phyloP scores from a whole-genome alignment of 306 rosid species.

The Trifolium dubium region DNA sequence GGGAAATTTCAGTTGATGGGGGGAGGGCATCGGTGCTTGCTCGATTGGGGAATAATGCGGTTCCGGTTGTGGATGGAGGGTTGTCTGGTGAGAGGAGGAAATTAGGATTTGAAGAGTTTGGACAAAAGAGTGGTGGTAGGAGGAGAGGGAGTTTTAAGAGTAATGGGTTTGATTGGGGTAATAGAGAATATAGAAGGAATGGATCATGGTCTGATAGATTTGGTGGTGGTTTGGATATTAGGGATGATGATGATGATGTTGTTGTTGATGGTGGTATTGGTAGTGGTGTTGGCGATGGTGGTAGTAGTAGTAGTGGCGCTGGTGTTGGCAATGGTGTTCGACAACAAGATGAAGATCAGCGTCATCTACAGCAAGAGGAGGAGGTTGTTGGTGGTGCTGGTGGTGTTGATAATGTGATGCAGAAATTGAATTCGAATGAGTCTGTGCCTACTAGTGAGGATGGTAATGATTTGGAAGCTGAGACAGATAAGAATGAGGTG shows the following conservation, averaged over 20 bases:
- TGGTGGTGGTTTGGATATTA: constrained; percentile 50
- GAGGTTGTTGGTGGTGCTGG: constrained; percentile 38
- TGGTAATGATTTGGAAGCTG: constrained; percentile 52
- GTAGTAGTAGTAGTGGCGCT: constrained; percentile 26
- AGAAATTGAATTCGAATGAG: constrained; percentile 45
- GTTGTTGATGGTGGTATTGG: constrained; percentile 43
- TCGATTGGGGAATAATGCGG: constrained; percentile 58
- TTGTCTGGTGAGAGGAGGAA: constrained; percentile 62
- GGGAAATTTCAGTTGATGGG: constrained; percentile 51
- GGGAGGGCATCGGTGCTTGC: constrained; percentile 71
- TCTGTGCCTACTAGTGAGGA: constrained; percentile 47
- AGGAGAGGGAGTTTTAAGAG: constrained; percentile 61
- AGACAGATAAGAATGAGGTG: constrained; percentile 39
- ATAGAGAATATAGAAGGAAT: constrained; percentile 65
- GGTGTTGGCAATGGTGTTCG: constrained; percentile 47
- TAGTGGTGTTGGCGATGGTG: constrained; percentile 4
- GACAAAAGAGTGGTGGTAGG: constrained; percentile 48
- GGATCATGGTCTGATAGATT: constrained; percentile 68
- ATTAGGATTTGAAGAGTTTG: constrained; percentile 61
- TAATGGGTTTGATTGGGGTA: constrained; percentile 70
- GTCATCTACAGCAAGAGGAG: background rate
- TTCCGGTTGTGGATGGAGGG: constrained; percentile 33
- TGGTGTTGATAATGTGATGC: constrained; percentile 41
- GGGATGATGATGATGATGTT: constrained; percentile 52
- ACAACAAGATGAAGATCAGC: constrained; percentile 52